phyloP scores from a whole-genome alignment of 148 eudicot species.

The Cornus kousa region DNA sequence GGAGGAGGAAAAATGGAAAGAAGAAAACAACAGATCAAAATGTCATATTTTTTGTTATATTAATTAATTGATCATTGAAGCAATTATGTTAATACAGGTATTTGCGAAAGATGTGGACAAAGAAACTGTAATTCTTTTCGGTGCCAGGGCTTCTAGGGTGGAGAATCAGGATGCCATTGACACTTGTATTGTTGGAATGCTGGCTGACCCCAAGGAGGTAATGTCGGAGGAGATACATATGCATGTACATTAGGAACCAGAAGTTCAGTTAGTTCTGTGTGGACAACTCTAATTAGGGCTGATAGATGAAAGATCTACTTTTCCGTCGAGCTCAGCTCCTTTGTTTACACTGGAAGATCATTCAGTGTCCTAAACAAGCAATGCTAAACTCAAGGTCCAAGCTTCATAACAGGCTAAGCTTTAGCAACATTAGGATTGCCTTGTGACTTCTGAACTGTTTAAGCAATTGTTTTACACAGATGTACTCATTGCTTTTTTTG shows the following conservation, averaged over 20 bases:
- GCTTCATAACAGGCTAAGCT: neutral
- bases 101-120: conserved; percentile 45
- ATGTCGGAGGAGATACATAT: neutral
- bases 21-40: neutral
- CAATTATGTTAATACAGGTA: conserved; percentile 27
- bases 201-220: conserved; percentile 87
- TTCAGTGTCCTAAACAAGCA: neutral
- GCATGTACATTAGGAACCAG: neutral
- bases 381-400: neutral
- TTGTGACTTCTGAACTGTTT: neutral
- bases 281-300: neutral
- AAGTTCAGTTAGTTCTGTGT: neutral
- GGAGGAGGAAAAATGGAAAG: neutral
- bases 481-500: neutral
- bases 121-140: conserved; percentile 49
- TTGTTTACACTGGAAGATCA: too few relatives aligned
- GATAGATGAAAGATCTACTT: conserved; percentile 5
- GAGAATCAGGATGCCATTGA: conserved; percentile 95
- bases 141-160: conserved; percentile 86
- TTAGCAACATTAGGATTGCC: neutral
- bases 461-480: neutral
- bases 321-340: too few relatives aligned
- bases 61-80: neutral
- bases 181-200: conserved; percentile 84
- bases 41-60: neutral